A percentile compares a stretch with the other conserved stretches of the same genome.
phyloP scores from a whole-genome alignment of 1,284 basidiomycete species.

The Ganoderma resinaceum region DNA sequence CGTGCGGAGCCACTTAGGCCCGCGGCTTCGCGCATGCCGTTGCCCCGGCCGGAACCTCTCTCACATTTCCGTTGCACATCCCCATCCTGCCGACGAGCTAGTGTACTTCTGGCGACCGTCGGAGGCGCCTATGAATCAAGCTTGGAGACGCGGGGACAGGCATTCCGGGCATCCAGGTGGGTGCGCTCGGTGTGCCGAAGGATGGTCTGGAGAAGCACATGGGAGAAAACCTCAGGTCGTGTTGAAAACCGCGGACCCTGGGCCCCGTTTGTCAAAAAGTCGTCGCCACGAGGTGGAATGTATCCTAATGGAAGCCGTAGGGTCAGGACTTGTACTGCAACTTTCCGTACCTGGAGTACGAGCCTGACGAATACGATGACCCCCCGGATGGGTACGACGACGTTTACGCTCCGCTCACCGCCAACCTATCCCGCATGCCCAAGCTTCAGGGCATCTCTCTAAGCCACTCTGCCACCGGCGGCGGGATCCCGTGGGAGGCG shows the following conservation, averaged over 20 bases:
- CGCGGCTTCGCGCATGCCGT: neutral
- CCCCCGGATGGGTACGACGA: neutral
- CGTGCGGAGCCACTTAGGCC: neutral
- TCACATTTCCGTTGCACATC: conserved; percentile 3
- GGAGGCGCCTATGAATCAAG: too few relatives aligned
- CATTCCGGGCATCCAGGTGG: too few relatives aligned
- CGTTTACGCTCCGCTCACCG: neutral
- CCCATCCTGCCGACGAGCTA: conserved; percentile 5
- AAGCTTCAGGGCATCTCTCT: neutral
- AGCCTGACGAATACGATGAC: neutral
- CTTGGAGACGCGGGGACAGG: too few relatives aligned
- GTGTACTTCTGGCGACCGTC: too few relatives aligned
- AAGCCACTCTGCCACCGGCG: neutral
- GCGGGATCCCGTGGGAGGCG: neutral
- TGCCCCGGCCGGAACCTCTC: neutral
- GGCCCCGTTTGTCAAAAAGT: too few relatives aligned
- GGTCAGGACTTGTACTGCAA: neutral
- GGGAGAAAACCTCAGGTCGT: too few relatives aligned
- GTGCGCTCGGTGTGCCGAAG: too few relatives aligned
- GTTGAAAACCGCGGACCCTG: too few relatives aligned
- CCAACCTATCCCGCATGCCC: neutral
- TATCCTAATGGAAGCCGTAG: too few relatives aligned
- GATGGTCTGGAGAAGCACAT: too few relatives aligned
- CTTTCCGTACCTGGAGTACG: neutral
- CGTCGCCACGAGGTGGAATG: too few relatives aligned